A percentile compares a stretch with the other conserved stretches of the same genome.
These are phyloP conservation scores for Podaxis sp. DNA, from an alignment of 768 basidiomycete species.

Conservation along the genomic window DNA sequence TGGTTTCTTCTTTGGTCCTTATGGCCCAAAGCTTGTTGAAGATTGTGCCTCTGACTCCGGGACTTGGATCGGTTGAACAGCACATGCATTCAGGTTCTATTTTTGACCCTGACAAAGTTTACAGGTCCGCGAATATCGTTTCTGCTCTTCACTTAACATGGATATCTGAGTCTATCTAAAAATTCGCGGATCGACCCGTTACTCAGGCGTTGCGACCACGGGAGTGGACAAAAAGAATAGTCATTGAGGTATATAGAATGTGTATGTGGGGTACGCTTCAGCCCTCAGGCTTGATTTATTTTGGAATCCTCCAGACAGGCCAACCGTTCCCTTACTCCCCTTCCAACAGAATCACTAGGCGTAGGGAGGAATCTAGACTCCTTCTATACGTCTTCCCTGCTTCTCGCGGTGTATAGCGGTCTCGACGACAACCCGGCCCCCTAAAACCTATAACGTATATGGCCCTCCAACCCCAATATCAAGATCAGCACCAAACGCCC, in stretches of 20 bases:
- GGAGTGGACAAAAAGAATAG: conserved; percentile 8
- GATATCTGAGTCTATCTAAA: conserved; percentile 30
- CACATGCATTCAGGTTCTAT: conserved; percentile 20
- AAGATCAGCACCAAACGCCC: conserved; percentile 30
- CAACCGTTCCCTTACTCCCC: background rate
- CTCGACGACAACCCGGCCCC: conserved; percentile 1
- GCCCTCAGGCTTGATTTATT: conserved; percentile 2
- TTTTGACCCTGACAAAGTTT: conserved; percentile 21
- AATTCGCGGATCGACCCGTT: conserved; percentile 28
- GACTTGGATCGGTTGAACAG: conserved; percentile 1
- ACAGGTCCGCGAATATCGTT: conserved; percentile 23
- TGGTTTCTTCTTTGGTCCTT: background rate
- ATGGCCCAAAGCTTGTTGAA: conserved; percentile 12
- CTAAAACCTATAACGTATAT: conserved; percentile 6
- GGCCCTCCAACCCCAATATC: conserved; percentile 10
- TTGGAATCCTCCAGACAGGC: background rate
- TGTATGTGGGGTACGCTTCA: conserved; percentile 2
- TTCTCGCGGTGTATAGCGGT: conserved; percentile 4
- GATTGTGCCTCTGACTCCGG: conserved; percentile 5
- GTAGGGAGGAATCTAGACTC: background rate
- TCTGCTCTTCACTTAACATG: conserved; percentile 8
- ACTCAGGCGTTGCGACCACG: conserved; percentile 6
- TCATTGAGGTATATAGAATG: conserved; percentile 13
- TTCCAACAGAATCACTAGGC: background rate
- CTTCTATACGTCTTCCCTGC: conserved; percentile 3